Base-by-base conservation (phyloP, 1,284 basidiomycete genomes). In the Papiliotrema laurentii region DNA sequence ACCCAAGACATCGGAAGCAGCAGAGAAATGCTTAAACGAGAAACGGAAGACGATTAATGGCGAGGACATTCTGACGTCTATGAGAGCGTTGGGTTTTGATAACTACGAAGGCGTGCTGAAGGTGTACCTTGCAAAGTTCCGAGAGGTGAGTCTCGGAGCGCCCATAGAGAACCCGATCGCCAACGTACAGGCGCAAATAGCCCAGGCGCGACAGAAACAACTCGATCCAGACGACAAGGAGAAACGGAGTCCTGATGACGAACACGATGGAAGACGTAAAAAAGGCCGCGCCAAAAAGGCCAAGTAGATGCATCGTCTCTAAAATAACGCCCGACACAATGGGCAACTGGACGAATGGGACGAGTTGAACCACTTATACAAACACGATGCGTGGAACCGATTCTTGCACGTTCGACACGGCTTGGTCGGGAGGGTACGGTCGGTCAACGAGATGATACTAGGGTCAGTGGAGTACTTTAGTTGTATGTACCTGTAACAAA, bases 361-460 rank as follows among this genome's bases (percentile, higher is more conserved):
- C 27, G 86, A 83, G 65, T 86, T 87, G 76, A 94, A 94, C 93
- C 92, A 96, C 83, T 93, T 94, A 78, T 86, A 96, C 54, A 96
- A 73, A 75, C 93, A 97, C 27, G 81, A 83, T 0, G 89, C 84
- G 70, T 98, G 96, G 81, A 97, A 98, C 41, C 85, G 80, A 74
- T 97, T 97, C 74, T 89, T 91, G 77, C 93, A 97, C 2, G 88
- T 97, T 71, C 83, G 85, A 76, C 96, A 99, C 0, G 89, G 86
- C 66, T 94, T 96, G 56, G 83, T 85, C 0, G 96, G 94, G 30
- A 98, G 77, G 49, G 81, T 86, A 5, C 87, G 83, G 66, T 98
- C 96, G 68, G 84, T 87, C 25, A 92, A 84, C 55, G 86, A 89
- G 66, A 99, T 94, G 64, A 97, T 91, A 11, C 90, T 94, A 72